These are phyloP conservation scores for Eleusine coracana DNA, from an alignment of 176 grass and related monocot genomes.

Conservation along the genomic window DNA sequence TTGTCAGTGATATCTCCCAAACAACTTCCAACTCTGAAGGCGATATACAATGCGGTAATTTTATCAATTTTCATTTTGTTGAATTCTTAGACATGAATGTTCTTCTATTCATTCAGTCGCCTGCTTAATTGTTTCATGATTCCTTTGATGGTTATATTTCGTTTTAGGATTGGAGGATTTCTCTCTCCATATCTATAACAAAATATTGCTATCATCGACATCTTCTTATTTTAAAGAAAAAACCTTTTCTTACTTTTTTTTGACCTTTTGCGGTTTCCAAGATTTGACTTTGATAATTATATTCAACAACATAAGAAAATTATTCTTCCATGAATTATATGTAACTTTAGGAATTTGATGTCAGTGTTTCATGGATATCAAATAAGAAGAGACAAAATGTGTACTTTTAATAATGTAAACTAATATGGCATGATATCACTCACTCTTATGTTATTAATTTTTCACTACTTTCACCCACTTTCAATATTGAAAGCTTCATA, in stretches of 20 bases:
- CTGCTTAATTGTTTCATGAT: constrained; percentile 32
- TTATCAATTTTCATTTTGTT: constrained; percentile 20
- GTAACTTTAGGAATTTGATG: not conserved
- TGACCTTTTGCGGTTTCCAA: not conserved
- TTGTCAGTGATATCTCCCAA: constrained; percentile 92
- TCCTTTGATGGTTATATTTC: not conserved
- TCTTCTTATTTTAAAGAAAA: not conserved
- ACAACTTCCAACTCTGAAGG: constrained; percentile 82
- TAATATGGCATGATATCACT: not conserved
- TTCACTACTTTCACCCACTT: not conserved
- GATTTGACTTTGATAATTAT: not conserved
- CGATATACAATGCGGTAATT: constrained; percentile 91
- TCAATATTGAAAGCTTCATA: not conserved
- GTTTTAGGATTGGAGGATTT: not conserved
- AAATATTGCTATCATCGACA: not conserved
- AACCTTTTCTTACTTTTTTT: not conserved
- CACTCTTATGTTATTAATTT: not conserved
- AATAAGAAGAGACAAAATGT: not conserved
- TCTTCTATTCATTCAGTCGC: not conserved
- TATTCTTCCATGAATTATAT: not conserved
- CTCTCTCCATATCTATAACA: not conserved
- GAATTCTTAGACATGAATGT: constrained; percentile 6
- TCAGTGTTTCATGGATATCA: not conserved
- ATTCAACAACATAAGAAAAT: not conserved
- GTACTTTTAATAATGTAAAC: not conserved